phyloP scores from a whole-genome alignment of 805 yeast genomes.

The Saturnispora diversa region DNA sequence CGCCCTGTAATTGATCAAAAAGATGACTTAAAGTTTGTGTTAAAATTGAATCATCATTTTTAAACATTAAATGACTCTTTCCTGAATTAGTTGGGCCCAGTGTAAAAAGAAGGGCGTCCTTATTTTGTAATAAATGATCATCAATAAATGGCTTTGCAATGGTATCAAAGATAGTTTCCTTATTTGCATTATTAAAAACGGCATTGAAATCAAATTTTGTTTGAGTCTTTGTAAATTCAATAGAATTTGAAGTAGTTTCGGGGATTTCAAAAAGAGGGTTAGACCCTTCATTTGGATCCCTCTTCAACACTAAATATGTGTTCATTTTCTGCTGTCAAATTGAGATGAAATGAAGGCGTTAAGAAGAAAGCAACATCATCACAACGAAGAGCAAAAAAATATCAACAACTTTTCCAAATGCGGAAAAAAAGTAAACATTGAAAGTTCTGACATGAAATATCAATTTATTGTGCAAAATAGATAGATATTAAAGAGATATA shows the following conservation, averaged over 20 bases:
- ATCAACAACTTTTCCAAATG: constrained; percentile 3
- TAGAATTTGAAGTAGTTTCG: constrained; percentile 16
- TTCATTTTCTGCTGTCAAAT: too few relatives aligned
- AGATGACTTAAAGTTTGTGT: constrained; percentile 19
- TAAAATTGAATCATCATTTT: constrained; percentile 20
- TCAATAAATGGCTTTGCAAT: constrained; percentile 31
- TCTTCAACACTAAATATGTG: constrained; percentile 13
- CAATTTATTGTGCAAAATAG: too few relatives aligned
- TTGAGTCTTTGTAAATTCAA: constrained; percentile 21
- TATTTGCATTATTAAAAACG: constrained; percentile 10
- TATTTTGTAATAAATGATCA: constrained; percentile 22
- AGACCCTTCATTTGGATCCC: constrained; percentile 2
- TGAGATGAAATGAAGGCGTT: too few relatives aligned
- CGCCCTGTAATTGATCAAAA: constrained; percentile 16
- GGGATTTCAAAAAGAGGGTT: constrained; percentile 16
- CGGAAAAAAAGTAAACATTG: constrained; percentile 4
- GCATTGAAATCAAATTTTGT: constrained; percentile 24
- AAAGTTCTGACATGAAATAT: too few relatives aligned
- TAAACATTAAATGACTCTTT: constrained; percentile 35
- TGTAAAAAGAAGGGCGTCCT: constrained; percentile 39
- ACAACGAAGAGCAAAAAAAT: background rate
- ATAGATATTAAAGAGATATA: too few relatives aligned
- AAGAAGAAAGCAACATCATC: background rate
- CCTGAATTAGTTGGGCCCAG: constrained; percentile 51
- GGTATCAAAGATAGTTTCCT: constrained; percentile 16